phyloP scores from a whole-genome alignment of 1,139 yeast genomes.

The Yamadazyma triangularis region DNA sequence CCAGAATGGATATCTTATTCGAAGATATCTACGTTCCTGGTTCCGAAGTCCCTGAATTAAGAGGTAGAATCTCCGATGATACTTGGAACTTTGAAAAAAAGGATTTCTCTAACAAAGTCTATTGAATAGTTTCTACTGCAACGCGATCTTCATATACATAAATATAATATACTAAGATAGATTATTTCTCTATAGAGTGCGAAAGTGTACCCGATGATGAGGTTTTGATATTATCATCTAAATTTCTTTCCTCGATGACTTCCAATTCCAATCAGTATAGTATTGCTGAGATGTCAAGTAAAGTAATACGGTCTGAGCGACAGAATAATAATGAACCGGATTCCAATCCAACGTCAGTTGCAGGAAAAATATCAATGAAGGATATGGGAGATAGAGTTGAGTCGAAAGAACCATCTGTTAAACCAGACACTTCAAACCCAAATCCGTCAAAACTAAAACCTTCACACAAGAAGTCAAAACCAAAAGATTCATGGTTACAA shows the following conservation, averaged over 20 bases:
- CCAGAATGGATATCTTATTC: constrained; percentile 88
- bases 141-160: no score
- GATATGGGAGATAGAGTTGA: constrained; percentile 93
- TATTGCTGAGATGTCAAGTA: constrained; percentile 37
- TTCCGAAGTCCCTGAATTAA: constrained; percentile 82
- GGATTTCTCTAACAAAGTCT: constrained; percentile 57
- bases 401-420: neutral
- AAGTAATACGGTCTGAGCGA: constrained; percentile 57
- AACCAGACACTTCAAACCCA: neutral
- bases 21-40: constrained; percentile 98
- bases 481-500: constrained; percentile 1
- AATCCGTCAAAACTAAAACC: no score
- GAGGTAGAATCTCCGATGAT: constrained; percentile 96
- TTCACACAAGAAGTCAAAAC: constrained; percentile 1
- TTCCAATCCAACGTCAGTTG: constrained; percentile 66
- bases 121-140: no score
- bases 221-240: no score
- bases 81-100: constrained; percentile 80
- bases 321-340: constrained; percentile 42
- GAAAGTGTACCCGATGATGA: no score
- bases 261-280: no score
- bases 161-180: no score
- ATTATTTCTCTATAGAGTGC: no score
- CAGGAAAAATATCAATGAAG: constrained; percentile 55
- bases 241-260: no score